Evolutionary conservation across 345 rosid species (phyloP), one percentile per base, ranked within the genome.

Genomic region (Litchi chinensis): DNA sequence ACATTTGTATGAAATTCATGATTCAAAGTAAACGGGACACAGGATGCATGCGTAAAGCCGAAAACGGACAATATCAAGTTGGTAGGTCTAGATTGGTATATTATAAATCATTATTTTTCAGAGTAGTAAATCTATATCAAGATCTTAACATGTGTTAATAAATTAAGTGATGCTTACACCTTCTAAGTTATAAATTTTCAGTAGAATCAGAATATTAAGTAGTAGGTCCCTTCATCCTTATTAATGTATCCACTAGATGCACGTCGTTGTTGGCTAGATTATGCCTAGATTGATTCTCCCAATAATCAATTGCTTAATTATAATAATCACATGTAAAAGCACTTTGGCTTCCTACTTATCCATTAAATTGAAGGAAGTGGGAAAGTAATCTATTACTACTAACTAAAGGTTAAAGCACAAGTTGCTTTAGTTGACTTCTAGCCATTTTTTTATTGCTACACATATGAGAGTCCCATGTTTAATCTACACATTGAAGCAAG

Each of bases 391-490:
- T 32, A 32, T 32, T 56, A 37, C 56, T 21, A 21, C 40, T 12
- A 65, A 73, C 54, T 72, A 15, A 60, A 40, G 48, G 64, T 24
- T 60, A 2, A 74, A 44, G 54, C 39, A 44, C 28, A 74, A 44
- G 6, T 44, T 19, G 24, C 70, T 64, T 65, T 32, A 28, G 48
- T 75, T 48, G 44, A 44, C 43, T 65, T 64, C 18, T 1, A 13
- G 7, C 5, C 19, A n/a, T 64, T 75, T 40, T 18, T 26, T 60
- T 32, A 19, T 59, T 62, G 62, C 26, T 28, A 28, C 28, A 22
- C 54, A 10, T 10, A 11, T 43, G 15, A 74, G 64, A 62, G 56
- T 44, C 41, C 69, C 26, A 24, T 74, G 24, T 74, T 62, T 74
- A 48, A 62, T 63, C 69, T 24, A 41, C 56, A 15, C 43, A 63